Base-by-base conservation (phyloP, 495 filamentous ascomycete genomes). In the Penicillium riverlandense region DNA sequence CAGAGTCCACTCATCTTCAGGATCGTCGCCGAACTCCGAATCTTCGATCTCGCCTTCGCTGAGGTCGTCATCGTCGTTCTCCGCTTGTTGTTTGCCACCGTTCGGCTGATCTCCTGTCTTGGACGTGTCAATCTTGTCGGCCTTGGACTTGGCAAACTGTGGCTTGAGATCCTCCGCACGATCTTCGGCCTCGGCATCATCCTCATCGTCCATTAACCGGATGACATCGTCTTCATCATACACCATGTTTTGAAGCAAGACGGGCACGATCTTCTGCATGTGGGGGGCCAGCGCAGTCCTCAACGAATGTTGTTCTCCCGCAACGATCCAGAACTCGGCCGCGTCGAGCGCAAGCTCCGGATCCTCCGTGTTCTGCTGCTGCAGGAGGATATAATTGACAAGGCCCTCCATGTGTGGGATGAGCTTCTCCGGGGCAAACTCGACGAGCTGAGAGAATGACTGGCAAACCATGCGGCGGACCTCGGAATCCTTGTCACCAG, bases 261-360 rank as follows among this genome's bases (percentile, higher is more conserved):
- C 84, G 0, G 92, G 91, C 12, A 99, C 81, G 38, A 99, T 88
- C 59, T 88, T 87, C 43, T 76, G 65, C 48, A 99, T 79, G 58
- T 84, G 86, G 1, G 87, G 89, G 6, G 72, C 81, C 13, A 99
- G 64, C 0, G 77, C 71, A 33, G 77, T 74, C 61, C 85, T 85
- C 38, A 99, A 63, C 38, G 79, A 75, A 31, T 83, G 74, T 58
- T 95, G 88, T 61, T 96, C 94, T 27, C 90, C 90, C 29, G 95
- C 82, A 39, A 86, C 85, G 38, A 99, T 79, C 89, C 91, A 99
- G 58, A 99, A 99, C 63, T 97, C 92, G 7, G 94, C 91, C 11
- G 92, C 92, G 62, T 97, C 92, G 31, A 92, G 80, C 35, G 90
- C 88, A 38, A 97, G 76, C 39, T 97, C 92, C 39, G 88, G 86